phyloP scores from a whole-genome alignment of 2,329 filamentous ascomycete genomes.

The Colletotrichum coccodes region DNA sequence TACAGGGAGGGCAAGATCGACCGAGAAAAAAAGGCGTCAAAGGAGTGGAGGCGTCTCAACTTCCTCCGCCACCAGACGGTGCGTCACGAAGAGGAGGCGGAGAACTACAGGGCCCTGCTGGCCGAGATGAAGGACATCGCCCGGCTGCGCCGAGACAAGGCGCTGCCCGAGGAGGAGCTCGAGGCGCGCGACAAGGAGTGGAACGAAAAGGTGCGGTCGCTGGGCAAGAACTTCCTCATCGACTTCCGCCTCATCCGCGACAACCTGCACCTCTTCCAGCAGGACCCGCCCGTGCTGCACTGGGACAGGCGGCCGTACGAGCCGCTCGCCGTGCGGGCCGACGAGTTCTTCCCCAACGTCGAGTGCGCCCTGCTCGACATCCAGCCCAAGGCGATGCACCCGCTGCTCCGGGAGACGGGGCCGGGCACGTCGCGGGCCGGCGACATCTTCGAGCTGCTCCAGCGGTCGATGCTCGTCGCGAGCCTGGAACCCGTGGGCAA shows the following conservation, averaged over 20 bases:
- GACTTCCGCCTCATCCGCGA: slow-evolving; percentile 58
- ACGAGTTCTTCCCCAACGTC: slow-evolving; percentile 75
- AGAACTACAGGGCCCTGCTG: slow-evolving; percentile 44
- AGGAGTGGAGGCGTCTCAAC: slow-evolving; percentile 37
- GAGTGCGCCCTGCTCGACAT: slow-evolving; percentile 72
- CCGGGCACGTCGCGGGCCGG: slow-evolving; percentile 50
- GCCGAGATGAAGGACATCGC: slow-evolving; percentile 42
- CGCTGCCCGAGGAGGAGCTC: slow-evolving; percentile 38
- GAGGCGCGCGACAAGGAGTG: slow-evolving; percentile 44
- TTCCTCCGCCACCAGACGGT: slow-evolving; percentile 41
- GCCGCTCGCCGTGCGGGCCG: slow-evolving; percentile 65
- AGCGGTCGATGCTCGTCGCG: slow-evolving; percentile 50
- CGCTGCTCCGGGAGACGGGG: slow-evolving; percentile 58
- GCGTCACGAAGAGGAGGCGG: slow-evolving; percentile 34
- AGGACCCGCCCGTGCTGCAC: slow-evolving; percentile 61
- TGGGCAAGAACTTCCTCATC: slow-evolving; percentile 44
- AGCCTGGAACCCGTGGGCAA: slow-evolving; percentile 48
- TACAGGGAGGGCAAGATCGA: slow-evolving; percentile 33
- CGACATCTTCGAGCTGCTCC: slow-evolving; percentile 64
- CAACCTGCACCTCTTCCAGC: slow-evolving; percentile 61
- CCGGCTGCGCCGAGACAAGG: slow-evolving; percentile 35
- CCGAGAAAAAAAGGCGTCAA: background rate
- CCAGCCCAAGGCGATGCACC: slow-evolving; percentile 66
- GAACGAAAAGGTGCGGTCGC: slow-evolving; percentile 43
- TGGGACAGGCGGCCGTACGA: slow-evolving; percentile 81